Evolutionary conservation across 257 asterid species (phyloP), one percentile per base, ranked within the genome.

Genomic region (Mitragyna speciosa): DNA sequence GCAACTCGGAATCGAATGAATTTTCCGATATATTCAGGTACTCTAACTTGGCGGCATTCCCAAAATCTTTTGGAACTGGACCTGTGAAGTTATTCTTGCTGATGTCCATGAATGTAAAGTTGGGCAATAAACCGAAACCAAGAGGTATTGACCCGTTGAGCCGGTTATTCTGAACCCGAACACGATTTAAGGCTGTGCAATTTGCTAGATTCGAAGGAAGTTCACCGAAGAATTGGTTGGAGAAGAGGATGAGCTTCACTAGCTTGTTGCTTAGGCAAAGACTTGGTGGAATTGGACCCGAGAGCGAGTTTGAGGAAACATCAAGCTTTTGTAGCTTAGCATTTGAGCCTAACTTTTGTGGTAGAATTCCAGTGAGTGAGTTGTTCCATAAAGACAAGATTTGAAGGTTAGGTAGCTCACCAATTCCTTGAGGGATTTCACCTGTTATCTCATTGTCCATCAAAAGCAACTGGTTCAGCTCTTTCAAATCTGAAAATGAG

Each of bases 131-230:
- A 1, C 97, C 98, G 15, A 96, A 96, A 6, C 99, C 98, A 0
- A 59, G 41, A 0, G 98, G 98, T 6, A 96, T 91, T 6, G 98
- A 88, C 19, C 99, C 97, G 69, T 90, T 96, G 72, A 94, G 91
- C 1, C 17, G 77, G 90, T 96, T 96, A 78, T 89, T 82, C n/a
- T 92, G 97, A 52, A 88, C 87, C 77, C 99, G 87, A 1, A 94
- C 74, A 8, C 99, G 87, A 17, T 68, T 48, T 54, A 96, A 72
- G 17, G 96, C 74, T 10, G 89, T 86, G 66, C 99, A 96, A 45
- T 91, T 91, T 15, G 96, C 86, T 41, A 96, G 81, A 16, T 91
- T 81, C 1, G 90, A 30, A 73, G 99, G 99, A 49, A 96, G 80
- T 71, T 76, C 89, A 31, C 97, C 98, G 2, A 70, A 8, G 77